Evolutionary conservation across 768 basidiomycete species (phyloP), one percentile per base, ranked within the genome.

Genomic region (Amanita rimosa): DNA sequence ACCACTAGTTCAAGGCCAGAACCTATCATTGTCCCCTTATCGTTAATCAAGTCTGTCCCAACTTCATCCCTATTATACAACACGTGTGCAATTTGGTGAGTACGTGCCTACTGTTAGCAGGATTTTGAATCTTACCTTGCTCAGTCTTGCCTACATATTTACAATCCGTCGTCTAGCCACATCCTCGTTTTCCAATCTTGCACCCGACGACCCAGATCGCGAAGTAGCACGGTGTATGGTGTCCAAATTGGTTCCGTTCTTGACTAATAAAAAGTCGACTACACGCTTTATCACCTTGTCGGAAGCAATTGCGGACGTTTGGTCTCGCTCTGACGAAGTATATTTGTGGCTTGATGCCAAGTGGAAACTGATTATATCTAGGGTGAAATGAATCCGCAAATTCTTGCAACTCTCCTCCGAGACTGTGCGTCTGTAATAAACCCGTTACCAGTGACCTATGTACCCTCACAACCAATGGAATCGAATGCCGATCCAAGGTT

Each of bases 71-170:
- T 91, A 11, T 55, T 82, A 1, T 88, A 84, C 57, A 93, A 92
- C 52, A 64, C 87, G 24, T 73, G 73, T 34, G 78, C 79, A 6
- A 62, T 88, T 21, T 72, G 75, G 89, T 90, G 58, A 39, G 85
- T 70, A 7, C 41, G 4, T 27, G n/a, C 13, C 31, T 34, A 9
- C 42, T 48, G 26, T 43, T 29, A 19, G 21, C 13, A n/a, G 17
- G 22, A 19, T 27, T 31, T 29, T 40, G 14, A 40, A 1, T 31
- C 19, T 26, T 31, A 26, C 44, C 58, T 13, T 22, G 14, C 16
- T 37, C 48, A 89, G 87, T 46, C 64, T 89, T 44, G 73, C 80
- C 7, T 92, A 91, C 58, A 69, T 77, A 2, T 87, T 80, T 55
- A 65, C 67, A 13, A 79, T 79, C 35, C 82, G 86, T 8, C 74